These are phyloP conservation scores for Petunia axillaris DNA, from an alignment of 257 asterid genomes.

Conservation along the genomic window DNA sequence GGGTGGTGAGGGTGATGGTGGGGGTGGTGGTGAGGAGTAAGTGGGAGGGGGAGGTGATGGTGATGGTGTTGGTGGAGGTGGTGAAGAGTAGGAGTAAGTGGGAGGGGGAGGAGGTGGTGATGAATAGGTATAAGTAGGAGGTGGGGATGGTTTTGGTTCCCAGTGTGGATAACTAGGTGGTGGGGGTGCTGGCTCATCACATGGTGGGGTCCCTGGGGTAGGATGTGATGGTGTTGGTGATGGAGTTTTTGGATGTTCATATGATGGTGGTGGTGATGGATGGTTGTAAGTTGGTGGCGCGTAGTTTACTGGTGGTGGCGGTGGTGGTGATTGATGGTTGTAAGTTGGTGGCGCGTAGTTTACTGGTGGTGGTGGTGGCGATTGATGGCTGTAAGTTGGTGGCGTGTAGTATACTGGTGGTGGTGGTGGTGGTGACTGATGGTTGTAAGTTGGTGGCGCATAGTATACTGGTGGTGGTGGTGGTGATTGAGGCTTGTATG, in stretches of 20 bases:
- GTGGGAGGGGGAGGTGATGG: constrained; percentile 41
- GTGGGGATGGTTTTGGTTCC: constrained; percentile 35
- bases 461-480: constrained; percentile 35
- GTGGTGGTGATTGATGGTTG: constrained; percentile 33
- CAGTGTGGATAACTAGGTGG: constrained; percentile 40
- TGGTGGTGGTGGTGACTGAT: constrained; percentile 41
- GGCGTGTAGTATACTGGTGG: constrained; percentile 24
- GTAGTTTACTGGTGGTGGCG: constrained; percentile 31
- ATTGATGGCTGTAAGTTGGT: neutral
- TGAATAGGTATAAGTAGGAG: constrained; percentile 18
- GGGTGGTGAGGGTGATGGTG: constrained; percentile 40
- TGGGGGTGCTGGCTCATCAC: constrained; percentile 26
- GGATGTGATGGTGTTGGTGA: constrained; percentile 39
- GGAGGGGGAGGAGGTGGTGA: constrained; percentile 34
- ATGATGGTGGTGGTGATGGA: constrained; percentile 35
- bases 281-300: constrained; percentile 30
- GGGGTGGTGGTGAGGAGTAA: constrained; percentile 34
- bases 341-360: constrained; percentile 19
- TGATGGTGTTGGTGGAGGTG: constrained; percentile 35
- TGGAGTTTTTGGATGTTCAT: neutral
- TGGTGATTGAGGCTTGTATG: constrained; percentile 20
- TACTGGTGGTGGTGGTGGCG: constrained; percentile 38
- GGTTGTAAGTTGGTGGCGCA: constrained; percentile 12
- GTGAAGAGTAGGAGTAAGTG: constrained; percentile 33
- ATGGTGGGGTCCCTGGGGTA: constrained; percentile 40